These are phyloP conservation scores for Umbelopsis sp. DNA, from an alignment of 192 early-diverging fungal genomes.

Conservation along the genomic window DNA sequence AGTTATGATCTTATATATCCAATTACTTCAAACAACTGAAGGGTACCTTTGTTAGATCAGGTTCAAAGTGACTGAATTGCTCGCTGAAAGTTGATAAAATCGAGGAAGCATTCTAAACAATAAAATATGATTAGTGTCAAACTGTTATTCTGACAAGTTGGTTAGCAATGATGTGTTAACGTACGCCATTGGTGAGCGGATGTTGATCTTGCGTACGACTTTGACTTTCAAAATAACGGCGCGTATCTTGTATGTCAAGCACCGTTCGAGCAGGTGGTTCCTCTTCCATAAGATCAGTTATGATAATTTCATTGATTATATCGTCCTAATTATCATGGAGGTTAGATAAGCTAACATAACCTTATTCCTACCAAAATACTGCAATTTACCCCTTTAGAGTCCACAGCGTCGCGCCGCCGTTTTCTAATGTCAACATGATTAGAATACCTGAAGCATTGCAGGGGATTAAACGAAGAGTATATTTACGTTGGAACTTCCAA, in stretches of 20 bases:
- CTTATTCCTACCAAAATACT: not conserved
- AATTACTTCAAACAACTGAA: too few species aligned
- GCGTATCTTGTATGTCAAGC: constrained; percentile 75
- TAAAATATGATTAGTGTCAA: not conserved
- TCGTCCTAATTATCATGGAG: constrained; percentile 33
- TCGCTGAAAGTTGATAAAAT: constrained; percentile 9
- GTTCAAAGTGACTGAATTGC: constrained; percentile 32
- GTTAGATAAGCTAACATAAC: not conserved
- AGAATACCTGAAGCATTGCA: not conserved
- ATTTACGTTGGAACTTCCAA: constrained; percentile 50
- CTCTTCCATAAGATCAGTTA: constrained; percentile 69
- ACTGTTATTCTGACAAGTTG: not conserved
- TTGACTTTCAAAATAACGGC: constrained; percentile 78
- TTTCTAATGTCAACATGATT: not conserved
- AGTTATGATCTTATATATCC: too few species aligned
- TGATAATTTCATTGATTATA: constrained; percentile 59
- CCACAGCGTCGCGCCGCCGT: not conserved
- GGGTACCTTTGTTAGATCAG: constrained; percentile 30
- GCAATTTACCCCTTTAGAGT: not conserved
- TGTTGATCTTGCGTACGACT: constrained; percentile 27
- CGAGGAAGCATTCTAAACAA: not conserved
- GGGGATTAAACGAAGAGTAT: not conserved
- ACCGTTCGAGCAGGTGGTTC: constrained; percentile 48
- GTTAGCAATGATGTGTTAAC: not conserved
- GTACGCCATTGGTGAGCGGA: not conserved